A percentile compares a stretch with the other conserved stretches of the same genome.
phyloP scores from a whole-genome alignment of 345 rosid species.

The Combretum micranthum region DNA sequence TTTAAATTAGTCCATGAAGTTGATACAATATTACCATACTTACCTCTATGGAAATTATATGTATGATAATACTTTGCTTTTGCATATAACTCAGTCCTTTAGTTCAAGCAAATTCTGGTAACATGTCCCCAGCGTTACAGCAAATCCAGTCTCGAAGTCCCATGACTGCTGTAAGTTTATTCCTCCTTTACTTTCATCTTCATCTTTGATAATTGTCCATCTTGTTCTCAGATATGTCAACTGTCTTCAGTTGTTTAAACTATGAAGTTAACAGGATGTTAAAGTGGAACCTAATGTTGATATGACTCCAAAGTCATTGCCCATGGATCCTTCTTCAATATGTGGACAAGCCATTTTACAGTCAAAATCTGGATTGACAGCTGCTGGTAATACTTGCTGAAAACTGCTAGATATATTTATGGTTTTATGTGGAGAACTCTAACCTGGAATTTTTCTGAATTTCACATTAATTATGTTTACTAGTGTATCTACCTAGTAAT shows the following conservation, averaged over 20 bases:
- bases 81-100: constrained; percentile 39
- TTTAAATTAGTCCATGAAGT: background rate
- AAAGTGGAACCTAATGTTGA: constrained; percentile 43
- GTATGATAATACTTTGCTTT: constrained; percentile 1
- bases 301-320: constrained; percentile 34
- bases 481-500: no score
- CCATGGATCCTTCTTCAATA: constrained; percentile 46
- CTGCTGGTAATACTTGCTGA: constrained; percentile 30
- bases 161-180: constrained; percentile 25
- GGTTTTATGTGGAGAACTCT: no score
- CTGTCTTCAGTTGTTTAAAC: constrained; percentile 12
- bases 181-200: background rate
- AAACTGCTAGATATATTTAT: constrained; percentile 6
- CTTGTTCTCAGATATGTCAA: background rate
- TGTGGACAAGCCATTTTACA: constrained; percentile 54
- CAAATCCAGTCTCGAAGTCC: constrained; percentile 37
- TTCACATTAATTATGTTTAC: no score
- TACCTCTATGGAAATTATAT: background rate
- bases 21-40: background rate
- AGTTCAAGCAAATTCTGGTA: constrained; percentile 47
- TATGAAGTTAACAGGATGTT: constrained; percentile 38
- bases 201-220: background rate
- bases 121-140: constrained; percentile 43
- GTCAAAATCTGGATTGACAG: constrained; percentile 44
- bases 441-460: no score